A percentile compares a stretch with the other conserved stretches of the same genome.
These are phyloP conservation scores for Letharia lupina DNA, from an alignment of 495 filamentous ascomycete species.

Conservation along the genomic window DNA sequence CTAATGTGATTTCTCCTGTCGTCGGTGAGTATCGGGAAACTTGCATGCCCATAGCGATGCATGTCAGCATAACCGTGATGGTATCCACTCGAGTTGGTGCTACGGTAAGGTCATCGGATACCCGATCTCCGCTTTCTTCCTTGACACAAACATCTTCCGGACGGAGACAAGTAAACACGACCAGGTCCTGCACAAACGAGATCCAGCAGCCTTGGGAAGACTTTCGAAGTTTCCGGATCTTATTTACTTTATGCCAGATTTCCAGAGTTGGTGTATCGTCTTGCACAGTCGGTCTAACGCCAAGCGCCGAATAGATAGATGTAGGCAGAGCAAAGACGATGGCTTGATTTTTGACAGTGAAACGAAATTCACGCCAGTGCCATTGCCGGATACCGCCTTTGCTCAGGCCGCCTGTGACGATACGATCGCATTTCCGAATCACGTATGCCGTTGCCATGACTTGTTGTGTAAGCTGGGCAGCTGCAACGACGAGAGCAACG, in stretches of 20 bases:
- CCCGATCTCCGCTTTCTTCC: constrained; percentile 18
- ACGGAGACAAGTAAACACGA: not conserved
- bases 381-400: constrained; percentile 12
- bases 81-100: constrained; percentile 15
- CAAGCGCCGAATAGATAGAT: constrained; percentile 12
- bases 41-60: constrained; percentile 22
- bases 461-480: constrained; percentile 14
- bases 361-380: constrained; percentile 21
- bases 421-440: constrained; percentile 19
- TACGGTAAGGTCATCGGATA: constrained; percentile 18
- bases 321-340: constrained; percentile 13
- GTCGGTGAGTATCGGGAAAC: constrained; percentile 15
- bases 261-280: constrained; percentile 2
- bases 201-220: constrained; percentile 15
- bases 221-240: not conserved
- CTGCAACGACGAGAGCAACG: constrained; percentile 16
- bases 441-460: constrained; percentile 18
- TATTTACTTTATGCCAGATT: constrained; percentile 1
- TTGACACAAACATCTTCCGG: constrained; percentile 5
- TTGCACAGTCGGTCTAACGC: constrained; percentile 15
- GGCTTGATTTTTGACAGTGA: constrained; percentile 17
- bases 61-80: constrained; percentile 15
- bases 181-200: constrained; percentile 14
- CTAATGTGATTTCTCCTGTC: constrained; percentile 10
- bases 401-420: constrained; percentile 17